Evolutionary conservation across 1,284 basidiomycete species (phyloP), one percentile per base, ranked within the genome.

Genomic region (Phenoliferia sp.): DNA sequence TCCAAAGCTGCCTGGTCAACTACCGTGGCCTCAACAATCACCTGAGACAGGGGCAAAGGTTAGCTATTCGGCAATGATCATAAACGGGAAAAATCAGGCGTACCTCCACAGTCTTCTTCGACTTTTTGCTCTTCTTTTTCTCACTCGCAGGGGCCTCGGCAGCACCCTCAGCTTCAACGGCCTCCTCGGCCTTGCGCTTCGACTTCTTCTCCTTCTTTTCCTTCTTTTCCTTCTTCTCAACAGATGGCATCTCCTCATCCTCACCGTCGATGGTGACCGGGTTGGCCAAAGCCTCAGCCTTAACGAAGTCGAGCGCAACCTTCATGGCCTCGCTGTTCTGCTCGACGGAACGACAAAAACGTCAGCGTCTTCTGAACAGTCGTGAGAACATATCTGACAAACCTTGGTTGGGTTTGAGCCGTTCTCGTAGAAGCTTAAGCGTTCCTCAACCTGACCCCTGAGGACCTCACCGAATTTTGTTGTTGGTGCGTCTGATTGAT

Each of bases 381-480:
- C n/a, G n/a, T 57, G 28, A n/a, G 56, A n/a, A 12, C 9, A 4
- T 2, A 34, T 4, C 22, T 12, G 17, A 58, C 26, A 3, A 5
- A 52, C 48, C 69, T 75, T 75, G 32, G 72, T 75, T 16, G 75
- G 75, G 64, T 74, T 73, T 31, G 74, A 70, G 10, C 76, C 76
- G 12, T 61, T 68, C 76, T 95, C 94, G 83, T 98, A 99, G 83
- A 99, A 99, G 69, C 84, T 84, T 12, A 99, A 85, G 22, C 96
- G 87, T 81, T 99, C 95, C 80, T 99, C 96, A 22, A 99, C 96
- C 81, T 99, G 96, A 6, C 85, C 84, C 17, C 90, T 86, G 29
- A 99, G 85, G 16, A 94, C 96, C 79, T 96, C 94, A 66, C 96
- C 96, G 76, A 95, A 98, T 79, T 95, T 94, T 65, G 90, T 82